Conservation (phyloP, 1,139 yeast genomes). For the Nadsonia commutata region DNA sequence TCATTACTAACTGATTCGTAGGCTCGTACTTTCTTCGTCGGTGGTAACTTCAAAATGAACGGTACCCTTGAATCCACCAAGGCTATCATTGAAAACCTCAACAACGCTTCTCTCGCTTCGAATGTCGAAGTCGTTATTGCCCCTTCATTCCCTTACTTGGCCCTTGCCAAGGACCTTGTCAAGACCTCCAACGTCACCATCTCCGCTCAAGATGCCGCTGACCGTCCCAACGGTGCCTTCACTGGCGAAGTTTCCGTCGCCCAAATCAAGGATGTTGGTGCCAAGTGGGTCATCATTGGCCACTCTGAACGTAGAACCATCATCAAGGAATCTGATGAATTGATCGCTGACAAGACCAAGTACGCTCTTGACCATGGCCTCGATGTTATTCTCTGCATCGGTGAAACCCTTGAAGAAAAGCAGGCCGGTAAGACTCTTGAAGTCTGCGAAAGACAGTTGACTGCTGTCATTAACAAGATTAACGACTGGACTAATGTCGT, state of each 20-base stretch:
- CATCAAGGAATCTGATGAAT: constrained; percentile 79
- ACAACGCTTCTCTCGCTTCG: constrained; percentile 57
- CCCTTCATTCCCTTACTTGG: constrained; percentile 90
- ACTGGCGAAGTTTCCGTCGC: constrained; percentile 93
- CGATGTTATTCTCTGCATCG: constrained; percentile 87
- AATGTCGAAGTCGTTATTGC: constrained; percentile 84
- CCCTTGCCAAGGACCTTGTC: constrained; percentile 58
- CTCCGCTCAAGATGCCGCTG: constrained; percentile 84
- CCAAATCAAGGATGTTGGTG: constrained; percentile 84
- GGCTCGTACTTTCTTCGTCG: constrained; percentile 88
- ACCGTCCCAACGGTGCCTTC: constrained; percentile 87
- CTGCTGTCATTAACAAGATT: constrained; percentile 72
- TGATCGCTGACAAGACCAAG: constrained; percentile 88
- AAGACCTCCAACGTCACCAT: constrained; percentile 56
- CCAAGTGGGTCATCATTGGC: constrained; percentile 90
- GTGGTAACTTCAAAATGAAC: constrained; percentile 98
- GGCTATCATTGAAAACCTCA: constrained; percentile 68
- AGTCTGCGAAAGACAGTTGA: constrained; percentile 80
- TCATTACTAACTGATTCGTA: constrained; percentile 9
- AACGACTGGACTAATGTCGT: constrained; percentile 88
- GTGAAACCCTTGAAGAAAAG: constrained; percentile 94
- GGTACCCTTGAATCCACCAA: constrained; percentile 82
- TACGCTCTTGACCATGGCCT: constrained; percentile 83
- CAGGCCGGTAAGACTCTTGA: constrained; percentile 73
- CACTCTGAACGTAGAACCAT: constrained; percentile 98